Base-by-base conservation (phyloP, 176 grass and related monocot species). In the Dactylis glomerata region DNA sequence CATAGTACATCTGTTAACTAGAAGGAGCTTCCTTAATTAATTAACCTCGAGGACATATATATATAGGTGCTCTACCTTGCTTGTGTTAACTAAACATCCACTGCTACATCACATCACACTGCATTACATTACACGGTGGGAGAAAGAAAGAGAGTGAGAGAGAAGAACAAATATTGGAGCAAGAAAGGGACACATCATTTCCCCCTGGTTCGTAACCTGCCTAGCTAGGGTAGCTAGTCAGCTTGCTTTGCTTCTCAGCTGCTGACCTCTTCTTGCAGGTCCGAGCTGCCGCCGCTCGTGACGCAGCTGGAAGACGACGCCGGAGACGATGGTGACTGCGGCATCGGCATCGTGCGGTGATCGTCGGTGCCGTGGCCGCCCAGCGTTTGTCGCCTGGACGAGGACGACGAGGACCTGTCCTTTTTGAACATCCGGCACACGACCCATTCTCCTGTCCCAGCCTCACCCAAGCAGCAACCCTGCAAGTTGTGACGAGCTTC, bases 351-450 rank as follows among this genome's bases (percentile, higher is more conserved):
- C 23, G 44, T 52, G 77, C 12, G 62, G 30, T 11, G 49, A 30
- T 8, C 31, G 50, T 54, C 69, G 32, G 14, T 16, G 52, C 14
- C 68, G 47, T 44, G n/a, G 38, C 28, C 10, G 27, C 6, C n/a
- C 36, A 40, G 31, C 13, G 44, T 46, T 56, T 50, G 75, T 52
- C 16, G 19, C 67, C 52, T 71, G 68, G n/a, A 71, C 24, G 70
- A 72, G 38, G 68, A 64, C 7, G 70, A 73, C 57, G 52, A 26
- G 41, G 82, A 27, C 41, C 19, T 66, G 75, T 50, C 82, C 82
- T 64, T 93, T 81, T 84, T 82, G 64, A 97, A 95, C 81, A 97
- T 83, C 44, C 91, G 85, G 82, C 95, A 97, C 74, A 91, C 90
- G 36, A 95, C 87, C 90, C 92, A 97, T 77, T 95, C 87, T 37